Percentiles rank a stretch among this genome's conserved stretches.
phyloP scores from a whole-genome alignment of 768 basidiomycete genomes.

The Trametes gibbosa region DNA sequence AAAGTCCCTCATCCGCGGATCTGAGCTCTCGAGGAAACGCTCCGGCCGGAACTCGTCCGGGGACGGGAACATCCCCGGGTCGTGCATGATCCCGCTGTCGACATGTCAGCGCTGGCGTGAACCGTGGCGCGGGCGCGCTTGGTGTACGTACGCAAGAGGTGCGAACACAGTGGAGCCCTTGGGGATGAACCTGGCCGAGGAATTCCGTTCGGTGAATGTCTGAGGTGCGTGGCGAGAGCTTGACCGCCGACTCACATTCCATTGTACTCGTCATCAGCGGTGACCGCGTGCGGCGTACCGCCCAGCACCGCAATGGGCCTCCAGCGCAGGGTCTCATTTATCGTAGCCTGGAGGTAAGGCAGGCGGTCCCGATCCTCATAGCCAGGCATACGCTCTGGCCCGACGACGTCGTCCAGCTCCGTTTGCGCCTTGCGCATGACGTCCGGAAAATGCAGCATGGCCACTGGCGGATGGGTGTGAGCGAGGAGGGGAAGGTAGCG shows the following conservation, averaged over 20 bases:
- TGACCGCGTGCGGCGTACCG: slow-evolving; percentile 24
- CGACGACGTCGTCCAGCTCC: slow-evolving; percentile 28
- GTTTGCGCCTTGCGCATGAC: slow-evolving; percentile 26
- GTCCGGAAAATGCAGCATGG: slow-evolving; percentile 27
- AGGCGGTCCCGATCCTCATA: slow-evolving; percentile 21
- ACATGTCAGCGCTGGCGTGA: too few species aligned
- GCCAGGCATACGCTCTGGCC: slow-evolving; percentile 25
- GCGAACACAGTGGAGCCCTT: slow-evolving; percentile 29
- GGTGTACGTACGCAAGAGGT: slow-evolving; percentile 22
- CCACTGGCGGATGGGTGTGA: slow-evolving; percentile 18
- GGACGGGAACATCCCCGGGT: slow-evolving; percentile 28
- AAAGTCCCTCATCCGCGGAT: slow-evolving; percentile 18
- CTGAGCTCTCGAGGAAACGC: slow-evolving; percentile 22
- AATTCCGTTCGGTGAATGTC: too few species aligned
- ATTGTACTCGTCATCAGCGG: slow-evolving; percentile 32
- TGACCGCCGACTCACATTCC: slow-evolving; percentile 22
- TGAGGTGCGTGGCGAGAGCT: too few species aligned
- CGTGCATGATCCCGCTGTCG: slow-evolving; percentile 30
- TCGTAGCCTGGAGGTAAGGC: slow-evolving; percentile 27
- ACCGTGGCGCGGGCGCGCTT: too few species aligned
- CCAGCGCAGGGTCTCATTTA: slow-evolving; percentile 29
- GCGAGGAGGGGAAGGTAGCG: background rate
- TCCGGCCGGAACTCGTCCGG: slow-evolving; percentile 24
- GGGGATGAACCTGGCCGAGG: slow-evolving; percentile 29
- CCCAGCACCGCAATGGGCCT: slow-evolving; percentile 25